A percentile compares a stretch with the other conserved stretches of the same genome.
Evolutionary conservation across 2,329 filamentous ascomycete genomes (phyloP).

Genomic region (Nakataea oryzae): DNA sequence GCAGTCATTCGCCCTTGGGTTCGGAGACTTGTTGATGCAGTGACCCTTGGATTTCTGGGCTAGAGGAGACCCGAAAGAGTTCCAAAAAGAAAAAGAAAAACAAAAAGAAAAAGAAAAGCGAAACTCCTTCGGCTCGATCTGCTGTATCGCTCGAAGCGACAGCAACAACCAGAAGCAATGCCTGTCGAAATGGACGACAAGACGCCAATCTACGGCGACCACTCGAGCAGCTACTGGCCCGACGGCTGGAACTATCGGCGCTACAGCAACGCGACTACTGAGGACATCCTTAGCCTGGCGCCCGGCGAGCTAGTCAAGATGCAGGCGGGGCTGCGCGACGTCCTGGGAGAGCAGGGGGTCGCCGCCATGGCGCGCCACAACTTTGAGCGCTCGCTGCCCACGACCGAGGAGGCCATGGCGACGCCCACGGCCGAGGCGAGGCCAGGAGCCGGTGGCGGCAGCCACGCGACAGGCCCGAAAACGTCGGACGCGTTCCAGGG

Average conservation of each 20-base stretch:
- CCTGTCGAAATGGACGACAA: background rate
- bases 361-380: background rate
- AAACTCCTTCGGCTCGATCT: background rate
- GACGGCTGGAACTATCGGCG: slow-evolving; percentile 1
- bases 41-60: too few species aligned
- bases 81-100: too few species aligned
- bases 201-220: background rate
- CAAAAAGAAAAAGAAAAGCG: too few species aligned
- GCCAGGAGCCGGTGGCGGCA: background rate
- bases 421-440: background rate
- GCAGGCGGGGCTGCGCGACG: slow-evolving; percentile 3
- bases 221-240: slow-evolving; percentile 5
- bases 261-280: background rate
- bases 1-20: too few species aligned
- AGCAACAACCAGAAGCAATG: background rate
- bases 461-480: background rate
- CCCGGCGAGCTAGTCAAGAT: slow-evolving; percentile 1
- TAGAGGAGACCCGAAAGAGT: too few species aligned
- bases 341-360: background rate
- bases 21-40: too few species aligned
- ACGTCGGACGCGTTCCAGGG: background rate
- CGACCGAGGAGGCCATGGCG: background rate
- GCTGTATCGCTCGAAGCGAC: background rate
- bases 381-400: background rate
- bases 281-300: background rate